A percentile compares a stretch with the other conserved stretches of the same genome.
phyloP scores from a whole-genome alignment of 2,329 filamentous ascomycete genomes.

The Kalaharituber pfeilii region DNA sequence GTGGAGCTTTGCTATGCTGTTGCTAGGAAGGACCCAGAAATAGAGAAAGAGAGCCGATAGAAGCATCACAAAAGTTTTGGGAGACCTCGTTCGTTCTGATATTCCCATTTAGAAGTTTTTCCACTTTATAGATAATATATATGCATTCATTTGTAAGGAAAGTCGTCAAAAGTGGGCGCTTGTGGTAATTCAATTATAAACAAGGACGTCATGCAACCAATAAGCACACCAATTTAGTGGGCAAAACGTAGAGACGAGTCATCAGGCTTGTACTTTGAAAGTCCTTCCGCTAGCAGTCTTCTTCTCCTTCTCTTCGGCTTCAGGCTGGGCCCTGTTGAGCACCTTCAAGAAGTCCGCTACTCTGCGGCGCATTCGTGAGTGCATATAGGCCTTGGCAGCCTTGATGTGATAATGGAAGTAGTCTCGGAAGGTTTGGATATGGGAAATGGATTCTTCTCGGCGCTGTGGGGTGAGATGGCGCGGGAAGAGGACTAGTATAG shows the following conservation, averaged over 20 bases:
- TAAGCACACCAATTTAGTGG: too few species aligned
- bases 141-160: background rate
- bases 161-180: background rate
- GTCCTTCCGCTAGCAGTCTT: conserved; percentile 96
- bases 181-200: too few species aligned
- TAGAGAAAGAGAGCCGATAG: background rate
- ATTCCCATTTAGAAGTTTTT: background rate
- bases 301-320: conserved; percentile 55
- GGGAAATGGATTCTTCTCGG: conserved; percentile 88
- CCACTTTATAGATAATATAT: background rate
- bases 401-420: conserved; percentile 99
- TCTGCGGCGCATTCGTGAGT: conserved; percentile 91
- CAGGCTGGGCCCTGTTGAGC: conserved; percentile 83
- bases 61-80: too few species aligned
- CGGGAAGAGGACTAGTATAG: conserved; percentile 64
- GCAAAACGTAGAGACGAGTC: too few species aligned
- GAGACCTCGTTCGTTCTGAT: background rate
- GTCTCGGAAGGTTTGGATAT: conserved; percentile 98
- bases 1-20: conserved; percentile 46
- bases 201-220: too few species aligned
- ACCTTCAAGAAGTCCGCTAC: conserved; percentile 98
- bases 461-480: conserved; percentile 80
- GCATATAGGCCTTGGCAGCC: conserved; percentile 97
- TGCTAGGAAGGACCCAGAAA: conserved; percentile 2
- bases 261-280: too few species aligned